Evolutionary conservation across 192 early-diverging fungal species (phyloP).

Genomic region (Mortierella alpina): DNA sequence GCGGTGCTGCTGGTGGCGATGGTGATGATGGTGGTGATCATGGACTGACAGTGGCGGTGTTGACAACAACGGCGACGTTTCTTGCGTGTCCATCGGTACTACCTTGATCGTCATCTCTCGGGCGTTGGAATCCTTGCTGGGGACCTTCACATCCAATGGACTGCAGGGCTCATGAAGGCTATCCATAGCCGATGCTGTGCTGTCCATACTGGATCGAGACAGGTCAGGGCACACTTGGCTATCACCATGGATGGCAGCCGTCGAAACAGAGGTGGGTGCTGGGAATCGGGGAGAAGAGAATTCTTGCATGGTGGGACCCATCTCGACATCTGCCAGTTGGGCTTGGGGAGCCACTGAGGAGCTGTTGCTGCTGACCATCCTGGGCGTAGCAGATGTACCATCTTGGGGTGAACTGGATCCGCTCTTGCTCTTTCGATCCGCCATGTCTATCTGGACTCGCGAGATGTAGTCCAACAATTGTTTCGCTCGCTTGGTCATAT

Average conservation of each 20-base stretch:
- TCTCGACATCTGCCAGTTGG: neutral
- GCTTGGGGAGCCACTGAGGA: neutral
- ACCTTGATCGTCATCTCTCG: slow-evolving; percentile 47
- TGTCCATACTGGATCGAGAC: slow-evolving; percentile 41
- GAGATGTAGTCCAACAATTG: slow-evolving; percentile 73
- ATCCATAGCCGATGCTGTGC: slow-evolving; percentile 21
- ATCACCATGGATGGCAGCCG: slow-evolving; percentile 21
- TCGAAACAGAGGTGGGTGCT: neutral
- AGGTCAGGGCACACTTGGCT: slow-evolving; percentile 40
- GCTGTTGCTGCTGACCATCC: neutral
- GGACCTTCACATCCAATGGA: slow-evolving; percentile 12
- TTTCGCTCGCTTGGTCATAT: slow-evolving; percentile 77
- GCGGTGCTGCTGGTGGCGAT: slow-evolving; percentile 5
- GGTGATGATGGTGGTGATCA: slow-evolving; percentile 26
- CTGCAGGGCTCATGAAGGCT: slow-evolving; percentile 24
- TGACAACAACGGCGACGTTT: slow-evolving; percentile 18
- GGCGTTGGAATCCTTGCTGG: neutral
- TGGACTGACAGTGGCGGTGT: slow-evolving; percentile 47
- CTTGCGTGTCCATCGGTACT: neutral
- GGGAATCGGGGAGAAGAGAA: slow-evolving; percentile 12
- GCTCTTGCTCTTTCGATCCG: slow-evolving; percentile 36
- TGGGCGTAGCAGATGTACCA: neutral
- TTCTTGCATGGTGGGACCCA: neutral
- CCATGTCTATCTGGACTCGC: slow-evolving; percentile 62
- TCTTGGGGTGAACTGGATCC: slow-evolving; percentile 8